Evolutionary conservation across 345 rosid species (phyloP), one percentile per base, ranked within the genome.

Genomic region (Pelargonium nanum): DNA sequence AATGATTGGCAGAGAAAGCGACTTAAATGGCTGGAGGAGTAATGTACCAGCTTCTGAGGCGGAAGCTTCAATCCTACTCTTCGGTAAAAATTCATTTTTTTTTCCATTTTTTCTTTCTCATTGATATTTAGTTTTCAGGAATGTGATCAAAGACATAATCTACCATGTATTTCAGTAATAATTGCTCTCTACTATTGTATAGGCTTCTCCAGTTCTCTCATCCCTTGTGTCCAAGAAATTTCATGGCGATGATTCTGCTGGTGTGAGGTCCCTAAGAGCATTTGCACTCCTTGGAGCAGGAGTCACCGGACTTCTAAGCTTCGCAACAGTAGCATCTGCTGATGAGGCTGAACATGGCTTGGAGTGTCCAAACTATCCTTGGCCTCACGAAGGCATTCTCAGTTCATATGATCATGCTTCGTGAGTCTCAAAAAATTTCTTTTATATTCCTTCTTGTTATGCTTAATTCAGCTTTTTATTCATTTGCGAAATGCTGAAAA

Each of bases 321-420:
- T 86, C 58, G 79, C 91, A 48, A 79, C 96, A 1, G 63, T 88
- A 52, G 95, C 91, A 23, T 79, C 97, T 58, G 92, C 99, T 45
- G 99, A 94, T 69, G 99, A 94, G 78, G 99, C 99, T n/a, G 99
- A 94, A 60, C 99, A 90, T 34, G 99, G 99, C 22, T 68, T 94
- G 73, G 93, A 64, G 52, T 78, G 75, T 72, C 84, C 99, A 30
- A 79, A 54, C 69, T 94, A 94, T 80, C 99, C 99, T 58, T 94
- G 99, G 99, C 99, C 99, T 76, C 99, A 94, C 67, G 40, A 76
- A 59, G 99, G 99, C 74, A 94, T 94, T 68, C 91, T 94, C 24
- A 88, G 97, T 74, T 94, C 99, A 53, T 94, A 94, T 59, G 97
- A 94, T 73, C 99, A 94, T 79, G 89, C 97, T 52, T 94, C 99